These are phyloP conservation scores for Dothidotthia symphoricarpi DNA, from an alignment of 2,329 filamentous ascomycete species.

Conservation along the genomic window DNA sequence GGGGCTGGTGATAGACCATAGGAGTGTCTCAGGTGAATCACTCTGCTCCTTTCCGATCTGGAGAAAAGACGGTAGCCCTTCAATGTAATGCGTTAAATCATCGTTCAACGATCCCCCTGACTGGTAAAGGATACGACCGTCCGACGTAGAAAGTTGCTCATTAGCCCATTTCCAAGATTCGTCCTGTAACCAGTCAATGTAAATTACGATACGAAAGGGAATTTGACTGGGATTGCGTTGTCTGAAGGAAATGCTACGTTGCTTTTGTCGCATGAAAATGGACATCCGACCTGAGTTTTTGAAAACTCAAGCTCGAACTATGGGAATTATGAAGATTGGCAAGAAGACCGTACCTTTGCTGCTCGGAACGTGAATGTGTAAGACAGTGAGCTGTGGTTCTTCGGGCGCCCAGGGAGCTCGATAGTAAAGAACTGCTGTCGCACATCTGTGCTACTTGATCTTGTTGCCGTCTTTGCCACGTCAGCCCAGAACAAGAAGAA, in stretches of 20 bases:
- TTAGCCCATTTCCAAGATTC: slow-evolving; percentile 69
- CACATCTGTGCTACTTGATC: slow-evolving; percentile 10
- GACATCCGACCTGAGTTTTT: too few relatives aligned
- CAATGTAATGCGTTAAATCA: slow-evolving; percentile 57
- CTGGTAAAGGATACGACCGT: slow-evolving; percentile 62
- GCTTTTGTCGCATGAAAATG: too few relatives aligned
- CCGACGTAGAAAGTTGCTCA: slow-evolving; percentile 60
- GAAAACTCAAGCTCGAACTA: too few relatives aligned
- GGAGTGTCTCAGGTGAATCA: slow-evolving; percentile 65
- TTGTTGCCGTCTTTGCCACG: slow-evolving; percentile 23
- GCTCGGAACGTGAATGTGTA: slow-evolving; percentile 73
- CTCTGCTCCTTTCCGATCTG: slow-evolving; percentile 56
- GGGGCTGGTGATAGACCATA: slow-evolving; percentile 65
- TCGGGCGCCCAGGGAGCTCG: slow-evolving; percentile 46
- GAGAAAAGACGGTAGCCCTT: slow-evolving; percentile 57
- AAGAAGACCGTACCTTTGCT: slow-evolving; percentile 20
- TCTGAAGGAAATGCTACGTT: too few relatives aligned
- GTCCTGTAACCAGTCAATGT: slow-evolving; percentile 21
- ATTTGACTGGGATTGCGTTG: too few relatives aligned
- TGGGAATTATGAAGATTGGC: background rate
- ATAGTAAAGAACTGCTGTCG: slow-evolving; percentile 56
- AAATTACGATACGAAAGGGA: too few relatives aligned
- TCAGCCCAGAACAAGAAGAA: slow-evolving; percentile 8
- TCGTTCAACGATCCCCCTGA: slow-evolving; percentile 34
- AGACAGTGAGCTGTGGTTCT: slow-evolving; percentile 51